Evolutionary conservation across 179 eudicot species (phyloP), one percentile per base, ranked within the genome.

Genomic region (Gypsophila paniculata): DNA sequence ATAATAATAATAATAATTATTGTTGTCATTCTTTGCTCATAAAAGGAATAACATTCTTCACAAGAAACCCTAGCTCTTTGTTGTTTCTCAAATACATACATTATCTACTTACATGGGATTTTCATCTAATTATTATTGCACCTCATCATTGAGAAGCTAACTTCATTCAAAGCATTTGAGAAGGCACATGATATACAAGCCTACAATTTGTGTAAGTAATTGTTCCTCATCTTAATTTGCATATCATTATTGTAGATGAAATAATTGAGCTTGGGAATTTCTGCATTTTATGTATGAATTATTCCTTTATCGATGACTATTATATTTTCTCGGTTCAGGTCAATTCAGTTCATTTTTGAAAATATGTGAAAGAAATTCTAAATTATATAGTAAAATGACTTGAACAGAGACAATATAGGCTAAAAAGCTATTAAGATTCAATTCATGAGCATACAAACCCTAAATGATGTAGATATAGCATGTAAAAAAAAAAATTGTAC

Each of bases 31-130:
- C 42, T 64, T 19, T 52, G 44, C 44, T 44, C 25, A n/a, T 39
- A 3, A 54, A 42, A 65, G 72, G 69, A 70, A 70, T 64, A 42
- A 42, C 11, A 6, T 42, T 42, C 75, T 75, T 74, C 66, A 65
- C 5, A 42, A 42, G 4, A 29, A 42, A 42, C 46, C 46, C 46
- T 42, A 42, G 8, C 46, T 42, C 11, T 42, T 42, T 42, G 8
- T 42, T 42, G 0, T 42, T 42, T 42, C 17, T 60, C 64, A 23
- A 9, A n/a, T 36, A 76, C 65, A 60, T 46, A 44, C n/a, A 46
- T 10, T 39, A 0, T 17, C 46, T 61, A 61, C 65, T 61, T 61
- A 6, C 46, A 60, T 26, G 64, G 38, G 7, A 11, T 60, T 60
- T 7, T 9, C 26, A 42, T 42, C 11, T 42, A n/a, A n/a, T n/a